These are phyloP conservation scores for Neofusicoccum laricinum DNA, from an alignment of 2,329 filamentous ascomycete genomes.

Conservation along the genomic window DNA sequence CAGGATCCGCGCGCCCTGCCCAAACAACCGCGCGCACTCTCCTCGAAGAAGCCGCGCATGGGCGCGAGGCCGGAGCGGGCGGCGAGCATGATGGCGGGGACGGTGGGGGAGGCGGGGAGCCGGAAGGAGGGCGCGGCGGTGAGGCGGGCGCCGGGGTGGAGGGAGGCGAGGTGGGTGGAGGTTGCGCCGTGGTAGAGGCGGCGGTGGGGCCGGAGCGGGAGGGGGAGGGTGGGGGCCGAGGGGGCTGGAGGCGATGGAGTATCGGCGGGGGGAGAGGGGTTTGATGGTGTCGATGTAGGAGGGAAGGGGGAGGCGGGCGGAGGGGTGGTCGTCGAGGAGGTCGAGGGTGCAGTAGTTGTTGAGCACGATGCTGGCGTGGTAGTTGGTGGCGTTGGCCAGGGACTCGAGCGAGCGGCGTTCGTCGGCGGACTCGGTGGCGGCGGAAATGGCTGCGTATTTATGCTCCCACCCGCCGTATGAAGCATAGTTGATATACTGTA, in stretches of 20 bases:
- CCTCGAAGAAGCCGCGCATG: constrained; percentile 32
- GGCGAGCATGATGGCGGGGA: constrained; percentile 48
- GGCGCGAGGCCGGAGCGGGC: constrained; percentile 31
- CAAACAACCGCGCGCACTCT: constrained; percentile 42
- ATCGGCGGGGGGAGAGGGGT: constrained; percentile 68
- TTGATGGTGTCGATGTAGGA: constrained; percentile 67
- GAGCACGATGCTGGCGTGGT: constrained; percentile 10
- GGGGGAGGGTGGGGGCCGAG: constrained; percentile 38
- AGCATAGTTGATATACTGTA: background rate
- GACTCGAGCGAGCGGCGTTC: background rate
- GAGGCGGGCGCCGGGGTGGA: constrained; percentile 30
- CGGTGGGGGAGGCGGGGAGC: constrained; percentile 33
- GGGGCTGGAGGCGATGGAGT: constrained; percentile 72
- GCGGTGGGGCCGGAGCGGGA: constrained; percentile 31
- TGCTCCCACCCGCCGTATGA: background rate
- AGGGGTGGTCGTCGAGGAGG: constrained; percentile 22
- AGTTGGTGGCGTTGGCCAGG: background rate
- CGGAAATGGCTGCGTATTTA: background rate
- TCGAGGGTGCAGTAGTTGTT: constrained; percentile 22
- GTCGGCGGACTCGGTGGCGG: constrained; percentile 12
- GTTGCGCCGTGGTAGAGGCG: constrained; percentile 38
- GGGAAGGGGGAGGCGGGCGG: constrained; percentile 46
- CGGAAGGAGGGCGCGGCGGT: constrained; percentile 34
- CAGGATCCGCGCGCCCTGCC: constrained; percentile 53
- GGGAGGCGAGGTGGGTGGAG: constrained; percentile 33